Base-by-base conservation (phyloP, 1,139 yeast species). In the Groenewaldozyma auringiensis region DNA sequence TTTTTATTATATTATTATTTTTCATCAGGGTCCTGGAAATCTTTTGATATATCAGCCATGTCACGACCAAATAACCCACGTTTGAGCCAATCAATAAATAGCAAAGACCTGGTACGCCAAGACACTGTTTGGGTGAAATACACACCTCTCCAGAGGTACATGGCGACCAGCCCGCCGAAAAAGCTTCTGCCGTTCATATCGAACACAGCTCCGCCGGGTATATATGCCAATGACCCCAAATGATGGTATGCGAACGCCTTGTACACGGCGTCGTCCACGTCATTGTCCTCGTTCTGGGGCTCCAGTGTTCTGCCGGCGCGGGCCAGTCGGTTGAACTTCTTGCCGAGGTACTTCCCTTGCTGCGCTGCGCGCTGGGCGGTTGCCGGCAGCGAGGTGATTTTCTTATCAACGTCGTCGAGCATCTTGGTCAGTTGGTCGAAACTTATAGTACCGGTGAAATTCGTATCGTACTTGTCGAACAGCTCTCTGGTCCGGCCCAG, bases 301-400 rank as follows among this genome's bases (percentile, higher is more conserved):
- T 14, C n/a, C 4, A 35, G 21, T 17, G 13, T 8, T 2, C 51
- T 53, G 8, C 66, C 62, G 9, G 66, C 54, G 41, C 66, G 66
- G 4, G 79, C 76, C 16, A 78, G 56, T 44, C 70, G 70, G 42
- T 73, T 69, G 40, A 79, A 62, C 59, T 78, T 79, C 52, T 72
- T 70, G 47, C 80, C 84, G 22, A 79, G 59, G 55, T 79, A 79
- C 43, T 66, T 65, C 47, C 85, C 84, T 58, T 79, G 83, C 61
- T 79, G 85, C 52, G 74, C 69, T 2, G 84, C 84, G 44, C 83
- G 69, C 61, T 79, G 85, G 8, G 84, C 84, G 2, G 84, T 79
- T 11, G 83, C 82, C 2, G 84, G 83, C 52, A 79, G 62, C 1
- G 83, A 75, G 2, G 83, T 79, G 46, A 79, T 75, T 59, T 76